These are phyloP conservation scores for Dendrocalamus latiflorus DNA, from an alignment of 202 grass and related monocot species.

Conservation along the genomic window DNA sequence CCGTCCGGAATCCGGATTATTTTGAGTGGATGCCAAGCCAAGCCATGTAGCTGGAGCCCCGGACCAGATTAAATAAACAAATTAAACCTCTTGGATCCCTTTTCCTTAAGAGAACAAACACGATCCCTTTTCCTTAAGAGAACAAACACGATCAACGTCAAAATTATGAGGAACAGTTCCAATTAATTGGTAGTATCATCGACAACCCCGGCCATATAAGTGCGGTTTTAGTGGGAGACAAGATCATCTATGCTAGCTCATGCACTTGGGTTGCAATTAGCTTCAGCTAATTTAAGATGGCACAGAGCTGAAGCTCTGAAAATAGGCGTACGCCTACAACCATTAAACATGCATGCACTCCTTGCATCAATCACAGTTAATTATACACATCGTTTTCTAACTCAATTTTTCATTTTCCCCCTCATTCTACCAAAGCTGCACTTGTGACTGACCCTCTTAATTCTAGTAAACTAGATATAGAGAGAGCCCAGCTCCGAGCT, in stretches of 20 bases:
- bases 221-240: neutral
- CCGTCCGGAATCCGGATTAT: neutral
- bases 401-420: too few species aligned
- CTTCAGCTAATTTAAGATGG: neutral
- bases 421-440: too few species aligned
- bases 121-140: neutral
- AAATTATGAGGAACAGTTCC: neutral
- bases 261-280: too few species aligned
- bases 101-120: neutral
- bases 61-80: neutral
- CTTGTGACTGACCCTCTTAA: too few species aligned
- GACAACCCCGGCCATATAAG: neutral
- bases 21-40: constrained; percentile 21
- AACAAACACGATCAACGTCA: neutral
- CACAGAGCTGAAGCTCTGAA: too few species aligned
- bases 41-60: neutral
- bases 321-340: too few species aligned
- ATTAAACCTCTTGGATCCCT: neutral
- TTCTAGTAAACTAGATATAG: too few species aligned
- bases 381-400: neutral
- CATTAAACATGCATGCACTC: too few species aligned
- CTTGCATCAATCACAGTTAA: neutral
- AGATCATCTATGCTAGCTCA: neutral
- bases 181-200: too few species aligned
- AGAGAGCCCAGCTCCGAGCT: too few species aligned